Conservation (phyloP, 2,329 filamentous ascomycete genomes). For the Thermomyces lanuginosus region DNA sequence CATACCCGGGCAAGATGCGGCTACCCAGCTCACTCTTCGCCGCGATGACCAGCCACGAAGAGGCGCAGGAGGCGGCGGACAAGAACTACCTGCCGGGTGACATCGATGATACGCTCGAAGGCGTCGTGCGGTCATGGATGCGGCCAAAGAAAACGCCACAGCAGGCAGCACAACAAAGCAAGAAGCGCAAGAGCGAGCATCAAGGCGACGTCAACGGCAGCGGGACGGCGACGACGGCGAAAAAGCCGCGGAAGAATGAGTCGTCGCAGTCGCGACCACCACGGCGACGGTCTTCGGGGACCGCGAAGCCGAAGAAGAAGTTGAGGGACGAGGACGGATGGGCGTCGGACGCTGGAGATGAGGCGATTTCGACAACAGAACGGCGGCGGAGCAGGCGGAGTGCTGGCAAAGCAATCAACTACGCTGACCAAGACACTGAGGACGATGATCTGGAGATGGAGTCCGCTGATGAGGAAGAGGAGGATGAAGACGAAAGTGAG, state of each 20-base stretch:
- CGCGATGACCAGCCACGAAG: constrained; percentile 56
- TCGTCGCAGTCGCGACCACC: constrained; percentile 11
- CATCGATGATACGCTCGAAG: constrained; percentile 59
- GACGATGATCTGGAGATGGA: constrained; percentile 30
- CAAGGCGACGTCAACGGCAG: constrained; percentile 14
- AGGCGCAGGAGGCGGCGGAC: constrained; percentile 70
- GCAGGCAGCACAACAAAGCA: constrained; percentile 12
- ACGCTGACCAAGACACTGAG: constrained; percentile 29
- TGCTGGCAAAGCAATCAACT: constrained; percentile 22
- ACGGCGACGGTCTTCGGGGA: constrained; percentile 21
- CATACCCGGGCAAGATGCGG: constrained; percentile 64
- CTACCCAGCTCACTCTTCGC: constrained; percentile 66
- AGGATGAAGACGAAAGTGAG: constrained; percentile 15
- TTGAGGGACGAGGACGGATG: constrained; percentile 25
- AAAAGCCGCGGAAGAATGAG: constrained; percentile 18
- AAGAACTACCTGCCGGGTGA: constrained; percentile 70
- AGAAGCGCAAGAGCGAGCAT: constrained; percentile 28
- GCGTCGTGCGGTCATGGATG: constrained; percentile 52
- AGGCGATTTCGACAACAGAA: constrained; percentile 15
- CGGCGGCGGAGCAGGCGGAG: constrained; percentile 26
- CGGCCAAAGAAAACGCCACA: constrained; percentile 39
- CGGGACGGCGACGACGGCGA: constrained; percentile 13
- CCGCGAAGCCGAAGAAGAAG: constrained; percentile 15
- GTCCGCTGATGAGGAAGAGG: constrained; percentile 17
- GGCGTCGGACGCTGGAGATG: constrained; percentile 26